These are phyloP conservation scores for Teunomyces lycoperdinae DNA, from an alignment of 805 yeast species.

Conservation along the genomic window DNA sequence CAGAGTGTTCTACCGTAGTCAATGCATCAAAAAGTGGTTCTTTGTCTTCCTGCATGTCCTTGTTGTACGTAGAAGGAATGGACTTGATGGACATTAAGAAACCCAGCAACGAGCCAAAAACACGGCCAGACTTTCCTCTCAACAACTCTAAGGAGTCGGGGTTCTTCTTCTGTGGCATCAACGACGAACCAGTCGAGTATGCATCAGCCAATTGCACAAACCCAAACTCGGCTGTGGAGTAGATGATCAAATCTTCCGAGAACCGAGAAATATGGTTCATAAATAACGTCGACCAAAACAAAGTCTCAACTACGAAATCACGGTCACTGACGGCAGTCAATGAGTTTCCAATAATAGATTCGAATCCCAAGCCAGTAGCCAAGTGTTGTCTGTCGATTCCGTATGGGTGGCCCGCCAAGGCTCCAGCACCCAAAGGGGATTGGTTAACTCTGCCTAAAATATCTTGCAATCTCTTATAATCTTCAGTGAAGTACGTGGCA, in stretches of 20 bases:
- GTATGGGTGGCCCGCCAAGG: conserved; percentile 98
- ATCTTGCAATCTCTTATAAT: conserved; percentile 79
- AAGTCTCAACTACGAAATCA: conserved; percentile 92
- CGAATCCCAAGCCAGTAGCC: conserved; percentile 77
- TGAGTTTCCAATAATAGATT: conserved; percentile 90
- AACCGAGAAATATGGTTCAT: conserved; percentile 95
- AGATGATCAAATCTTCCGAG: conserved; percentile 91
- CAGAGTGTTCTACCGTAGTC: conserved; percentile 89
- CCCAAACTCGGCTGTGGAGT: conserved; percentile 97
- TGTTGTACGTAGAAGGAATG: conserved; percentile 96
- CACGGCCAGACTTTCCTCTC: conserved; percentile 97
- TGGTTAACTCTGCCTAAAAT: conserved; percentile 77
- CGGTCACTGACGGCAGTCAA: conserved; percentile 96
- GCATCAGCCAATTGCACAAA: conserved; percentile 94
- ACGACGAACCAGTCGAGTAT: conserved; percentile 95
- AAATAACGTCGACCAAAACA: conserved; percentile 93
- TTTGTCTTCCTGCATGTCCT: conserved; percentile 98
- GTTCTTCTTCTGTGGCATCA: conserved; percentile 99
- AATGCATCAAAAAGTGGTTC: conserved; percentile 95
- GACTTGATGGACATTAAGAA: conserved; percentile 95
- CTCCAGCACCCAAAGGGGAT: conserved; percentile 95
- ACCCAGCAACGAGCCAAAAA: conserved; percentile 91
- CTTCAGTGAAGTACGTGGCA: conserved; percentile 92
- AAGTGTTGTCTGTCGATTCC: conserved; percentile 95
- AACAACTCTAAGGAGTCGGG: conserved; percentile 94